Conservation (phyloP, 2,329 filamentous ascomycete species). For the Mycocentrospora acerina region DNA sequence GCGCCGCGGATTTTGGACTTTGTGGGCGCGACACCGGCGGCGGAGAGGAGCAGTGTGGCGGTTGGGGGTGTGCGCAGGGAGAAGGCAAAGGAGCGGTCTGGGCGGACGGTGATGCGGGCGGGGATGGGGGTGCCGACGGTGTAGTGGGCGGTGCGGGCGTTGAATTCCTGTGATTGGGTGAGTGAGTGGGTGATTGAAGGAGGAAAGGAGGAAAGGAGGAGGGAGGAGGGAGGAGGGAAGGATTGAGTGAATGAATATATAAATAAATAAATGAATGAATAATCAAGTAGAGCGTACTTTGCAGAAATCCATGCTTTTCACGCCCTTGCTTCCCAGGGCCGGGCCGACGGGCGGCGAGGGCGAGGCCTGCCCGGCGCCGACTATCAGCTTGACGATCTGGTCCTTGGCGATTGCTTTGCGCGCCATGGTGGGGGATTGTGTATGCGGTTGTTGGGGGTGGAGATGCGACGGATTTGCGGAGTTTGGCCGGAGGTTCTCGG, state of each 20-base stretch:
- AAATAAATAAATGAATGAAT: too few relatives aligned
- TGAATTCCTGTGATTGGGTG: conserved; percentile 74
- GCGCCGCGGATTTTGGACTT: conserved; percentile 78
- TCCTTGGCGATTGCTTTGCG: conserved; percentile 40
- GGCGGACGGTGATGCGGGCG: conserved; percentile 85
- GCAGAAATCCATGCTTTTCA: conserved; percentile 99
- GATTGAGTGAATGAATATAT: background rate
- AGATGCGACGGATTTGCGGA: conserved; percentile 7
- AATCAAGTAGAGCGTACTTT: too few relatives aligned
- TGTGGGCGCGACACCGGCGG: conserved; percentile 72
- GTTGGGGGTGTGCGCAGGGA: conserved; percentile 94
- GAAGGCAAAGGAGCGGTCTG: conserved; percentile 91
- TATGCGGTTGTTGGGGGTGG: conserved; percentile 1
- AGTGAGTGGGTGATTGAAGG: conserved; percentile 1
- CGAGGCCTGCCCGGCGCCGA: conserved; percentile 91
- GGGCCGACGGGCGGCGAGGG: conserved; percentile 96
- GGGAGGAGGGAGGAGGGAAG: background rate
- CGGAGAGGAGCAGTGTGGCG: conserved; percentile 82
- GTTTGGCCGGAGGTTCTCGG: conserved; percentile 7
- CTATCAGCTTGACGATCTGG: conserved; percentile 88
- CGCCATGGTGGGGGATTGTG: conserved; percentile 32
- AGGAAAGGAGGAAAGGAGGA: background rate
- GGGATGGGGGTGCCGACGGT: conserved; percentile 81
- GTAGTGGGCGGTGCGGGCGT: conserved; percentile 87
- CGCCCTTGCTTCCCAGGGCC: conserved; percentile 92